These are phyloP conservation scores for Aspergillus sp. DNA, from an alignment of 2,329 filamentous ascomycete genomes.

Conservation along the genomic window DNA sequence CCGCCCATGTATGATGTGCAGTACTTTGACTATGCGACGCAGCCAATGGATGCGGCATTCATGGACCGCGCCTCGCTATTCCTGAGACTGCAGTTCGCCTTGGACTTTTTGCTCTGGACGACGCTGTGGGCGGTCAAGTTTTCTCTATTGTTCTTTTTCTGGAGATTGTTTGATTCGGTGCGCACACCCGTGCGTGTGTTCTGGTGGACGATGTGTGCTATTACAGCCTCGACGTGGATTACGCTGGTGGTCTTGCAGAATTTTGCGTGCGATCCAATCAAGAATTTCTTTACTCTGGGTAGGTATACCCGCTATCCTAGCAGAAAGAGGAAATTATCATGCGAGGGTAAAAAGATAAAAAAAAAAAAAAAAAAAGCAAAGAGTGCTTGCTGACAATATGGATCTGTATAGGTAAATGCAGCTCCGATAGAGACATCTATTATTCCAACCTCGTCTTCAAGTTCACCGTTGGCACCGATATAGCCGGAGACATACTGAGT, in stretches of 20 bases:
- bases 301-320: background rate
- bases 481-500: slow-evolving; percentile 7
- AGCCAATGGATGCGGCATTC: slow-evolving; percentile 1
- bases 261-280: slow-evolving; percentile 5
- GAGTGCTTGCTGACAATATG: background rate
- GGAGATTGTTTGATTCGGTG: slow-evolving; percentile 11
- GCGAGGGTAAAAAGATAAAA: too few relatives aligned
- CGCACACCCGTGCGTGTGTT: background rate
- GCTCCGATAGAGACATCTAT: slow-evolving; percentile 3
- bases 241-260: slow-evolving; percentile 5
- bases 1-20: slow-evolving; percentile 10
- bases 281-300: slow-evolving; percentile 10
- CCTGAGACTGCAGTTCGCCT: slow-evolving; percentile 1
- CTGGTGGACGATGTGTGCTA: slow-evolving; percentile 8
- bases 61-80: slow-evolving; percentile 6
- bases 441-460: slow-evolving; percentile 11
- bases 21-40: background rate
- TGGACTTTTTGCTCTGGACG: slow-evolving; percentile 11
- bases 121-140: slow-evolving; percentile 11
- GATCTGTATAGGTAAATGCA: slow-evolving; percentile 1
- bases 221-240: slow-evolving; percentile 8
- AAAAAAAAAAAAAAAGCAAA: too few relatives aligned
- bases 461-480: slow-evolving; percentile 11
- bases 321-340: background rate
- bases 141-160: slow-evolving; percentile 9